Evolutionary conservation across 805 yeast species (phyloP), one percentile per base, ranked within the genome.

Genomic region (Sporopachydermia lactativora): DNA sequence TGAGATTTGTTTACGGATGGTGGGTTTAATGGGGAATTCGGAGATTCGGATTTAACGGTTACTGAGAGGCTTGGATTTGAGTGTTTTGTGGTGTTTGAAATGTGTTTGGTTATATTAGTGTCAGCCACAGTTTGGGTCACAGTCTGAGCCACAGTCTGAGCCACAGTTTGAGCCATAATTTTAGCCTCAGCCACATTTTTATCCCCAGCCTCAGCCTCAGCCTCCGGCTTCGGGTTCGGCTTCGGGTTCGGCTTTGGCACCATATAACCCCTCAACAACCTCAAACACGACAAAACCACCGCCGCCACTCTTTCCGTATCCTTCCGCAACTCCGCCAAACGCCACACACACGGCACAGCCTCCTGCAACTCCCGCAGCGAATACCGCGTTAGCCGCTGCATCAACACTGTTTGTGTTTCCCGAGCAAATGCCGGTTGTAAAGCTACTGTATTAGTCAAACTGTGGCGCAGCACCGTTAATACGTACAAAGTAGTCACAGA

Each of bases 271-370:
- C 61, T 60, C 3, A 79, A 47, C 40, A 70, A 60, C 14, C 58
- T 58, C 45, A 83, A 53, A 34, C 85, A 73, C 0, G 86, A 74
- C 0, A 74, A 58, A 15, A 83, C 71, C 0, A 88, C 88, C 46
- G 68, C 72, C 0, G 75, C 71, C 3, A 82, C 49, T 45, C 71
- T 71, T 0, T 51, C 42, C 0, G 70, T 65, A 39, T 71, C 74
- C 1, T 64, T 58, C 35, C 66, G 62, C 49, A 70, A 57, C 2
- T 47, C 50, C 2, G 81, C 66, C 0, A 82, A 59, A 5, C 55
- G 56, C 80, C 85, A 76, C 3, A 74, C 57, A 42, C 83, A 66
- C 1, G 86, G 85, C 54, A 83, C 69, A 0, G 89, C 94, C 50
- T 77, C 77, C n/a, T 72, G 72, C 5, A 83, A 55, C 47, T 82